Conservation (phyloP, 345 rosid species). For the Citrus sp. region DNA sequence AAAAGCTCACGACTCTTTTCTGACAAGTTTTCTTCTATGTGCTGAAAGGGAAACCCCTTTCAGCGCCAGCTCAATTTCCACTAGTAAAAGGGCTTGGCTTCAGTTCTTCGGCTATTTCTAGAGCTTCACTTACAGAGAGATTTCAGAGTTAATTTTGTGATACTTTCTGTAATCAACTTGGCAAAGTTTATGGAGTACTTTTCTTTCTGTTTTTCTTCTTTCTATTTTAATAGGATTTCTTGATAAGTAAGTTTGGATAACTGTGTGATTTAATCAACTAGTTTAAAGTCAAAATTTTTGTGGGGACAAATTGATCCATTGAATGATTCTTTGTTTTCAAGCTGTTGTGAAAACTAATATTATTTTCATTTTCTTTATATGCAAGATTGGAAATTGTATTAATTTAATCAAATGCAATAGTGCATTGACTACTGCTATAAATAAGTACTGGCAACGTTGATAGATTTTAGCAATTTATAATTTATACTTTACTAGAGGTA, state of each 20-base stretch:
- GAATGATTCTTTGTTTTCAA: too few relatives aligned
- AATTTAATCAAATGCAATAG: neutral
- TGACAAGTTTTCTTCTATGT: slow-evolving; percentile 28
- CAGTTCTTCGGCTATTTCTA: neutral
- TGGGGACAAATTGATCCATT: too few relatives aligned
- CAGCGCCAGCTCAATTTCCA: slow-evolving; percentile 36
- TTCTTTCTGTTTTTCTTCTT: too few relatives aligned
- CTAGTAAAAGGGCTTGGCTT: slow-evolving; percentile 29
- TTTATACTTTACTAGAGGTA: neutral
- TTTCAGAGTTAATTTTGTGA: too few relatives aligned
- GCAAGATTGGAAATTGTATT: neutral
- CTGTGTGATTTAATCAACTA: too few relatives aligned
- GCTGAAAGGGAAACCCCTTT: slow-evolving; percentile 36
- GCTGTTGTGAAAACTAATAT: too few relatives aligned
- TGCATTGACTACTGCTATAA: neutral
- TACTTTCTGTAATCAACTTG: too few relatives aligned
- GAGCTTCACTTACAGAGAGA: too few relatives aligned
- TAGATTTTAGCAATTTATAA: neutral
- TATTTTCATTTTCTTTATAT: neutral
- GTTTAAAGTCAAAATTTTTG: too few relatives aligned
- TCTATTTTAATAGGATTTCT: too few relatives aligned
- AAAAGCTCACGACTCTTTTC: slow-evolving; percentile 39
- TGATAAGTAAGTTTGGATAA: too few relatives aligned
- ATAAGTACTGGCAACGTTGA: neutral
- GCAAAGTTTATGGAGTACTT: too few relatives aligned